Base-by-base conservation (phyloP, 495 filamentous ascomycete species). In the Penicillium atrosanguineum region DNA sequence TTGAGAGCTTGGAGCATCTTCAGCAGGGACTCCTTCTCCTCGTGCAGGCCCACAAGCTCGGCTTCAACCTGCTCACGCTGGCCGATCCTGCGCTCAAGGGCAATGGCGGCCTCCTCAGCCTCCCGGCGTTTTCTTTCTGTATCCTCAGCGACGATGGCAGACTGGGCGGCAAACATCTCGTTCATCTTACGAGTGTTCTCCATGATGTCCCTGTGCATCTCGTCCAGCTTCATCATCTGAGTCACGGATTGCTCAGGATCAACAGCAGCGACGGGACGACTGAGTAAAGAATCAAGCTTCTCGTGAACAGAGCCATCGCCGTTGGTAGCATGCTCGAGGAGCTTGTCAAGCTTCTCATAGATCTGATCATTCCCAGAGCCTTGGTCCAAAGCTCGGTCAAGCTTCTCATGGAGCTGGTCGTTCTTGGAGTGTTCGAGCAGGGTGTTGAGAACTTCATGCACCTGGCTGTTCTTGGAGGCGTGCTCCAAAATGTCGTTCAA, bases 181-280 rank as follows among this genome's bases (percentile, higher is more conserved):
- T 85, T 85, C 58, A 99, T 86, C 61, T 90, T 88, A 20, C 83
- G 84, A 0, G 93, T 87, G n/a, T 90, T 96, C 41, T 84, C 76
- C 65, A 88, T 85, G 40, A 99, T 91, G 55, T 96, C 87, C 61
- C 87, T 79, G 64, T 96, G 91, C 57, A 97, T 93, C 62, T 91
- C 82, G 59, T 95, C 90, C 8, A 99, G 80, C 45, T 90, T 87
- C 54, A 87, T 86, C 48, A 86, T 83, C 56, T 90, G 84, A 9
- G 69, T 74, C 39, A 73, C 66, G n/a, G 72, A 72, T n/a, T 73
- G 67, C 20, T 73, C 75, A 1, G 60, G 64, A 28, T 74, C 69
- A 7, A 62, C 61, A 5, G 68, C 61, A 48, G 65, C 37, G 9
- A 28, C 43, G 0, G 66, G 56, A 1, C 59, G 71, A 11, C 59